Base-by-base conservation (phyloP, 768 basidiomycete species). In the Naganishia onofrii region DNA sequence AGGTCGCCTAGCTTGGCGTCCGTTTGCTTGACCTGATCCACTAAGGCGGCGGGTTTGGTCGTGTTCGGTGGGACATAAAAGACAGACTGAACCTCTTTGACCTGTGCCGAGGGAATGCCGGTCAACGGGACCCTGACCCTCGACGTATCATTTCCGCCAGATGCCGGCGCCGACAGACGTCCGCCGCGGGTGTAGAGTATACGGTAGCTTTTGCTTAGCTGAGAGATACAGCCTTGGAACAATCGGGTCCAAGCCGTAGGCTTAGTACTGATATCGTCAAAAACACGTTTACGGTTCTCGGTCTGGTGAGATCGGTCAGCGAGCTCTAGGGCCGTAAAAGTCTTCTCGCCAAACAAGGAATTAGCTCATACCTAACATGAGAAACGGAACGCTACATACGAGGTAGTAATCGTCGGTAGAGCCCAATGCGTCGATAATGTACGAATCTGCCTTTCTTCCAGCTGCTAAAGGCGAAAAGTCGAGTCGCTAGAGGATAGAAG, bases 271-370 rank as follows among this genome's bases (percentile, higher is more conserved):
- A 70, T 28, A 28, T 70, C 69, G 28, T 65, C 69, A 28, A 70
- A 57, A 5, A 70, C 52, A 19, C 58, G 58, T 44, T 65, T 52
- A 21, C 69, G 46, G 46, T 52, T 60, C 13, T 71, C 52, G 2
- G 75, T 71, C 9, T 73, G 70, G 31, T 74, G 58, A 4, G 74
- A 69, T 6, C 76, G 70, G 31, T 78, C 74, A 0, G 77, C 69
- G 13, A 78, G 74, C 57, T 80, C 79, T 70, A 77, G 75, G 44
- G 76, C 58, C 8, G 79, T 80, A 71, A 80, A 78, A 65, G 76
- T 76, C 78, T 79, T 32, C 9, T 55, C 26, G 21, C 44, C 19
- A 58, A 7, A 38, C 31, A 31, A 23, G 9, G 17, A 54, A 52
- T 64, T 42, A 19, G 58, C 26, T 28, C 23, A 44, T 55, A 17